These are phyloP conservation scores for Chytriomyces hyalinus DNA, from an alignment of 192 early-diverging fungal genomes.

Conservation along the genomic window DNA sequence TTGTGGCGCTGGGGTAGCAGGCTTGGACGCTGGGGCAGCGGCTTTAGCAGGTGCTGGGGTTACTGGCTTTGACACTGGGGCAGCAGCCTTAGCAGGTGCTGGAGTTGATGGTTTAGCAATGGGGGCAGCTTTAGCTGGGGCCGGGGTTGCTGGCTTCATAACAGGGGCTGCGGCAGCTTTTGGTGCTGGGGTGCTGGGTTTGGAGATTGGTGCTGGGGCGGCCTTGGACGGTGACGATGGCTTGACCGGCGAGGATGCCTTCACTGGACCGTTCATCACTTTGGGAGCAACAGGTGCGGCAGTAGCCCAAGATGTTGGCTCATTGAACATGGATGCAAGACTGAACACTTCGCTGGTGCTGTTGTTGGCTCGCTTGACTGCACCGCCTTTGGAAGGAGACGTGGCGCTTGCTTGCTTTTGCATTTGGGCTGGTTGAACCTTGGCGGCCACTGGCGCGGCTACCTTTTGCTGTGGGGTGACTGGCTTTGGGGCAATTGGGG, in stretches of 20 bases:
- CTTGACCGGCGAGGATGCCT: neutral
- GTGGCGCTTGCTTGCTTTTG: neutral
- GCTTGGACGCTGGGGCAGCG: constrained; percentile 3
- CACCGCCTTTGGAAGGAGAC: neutral
- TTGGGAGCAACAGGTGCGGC: constrained; percentile 22
- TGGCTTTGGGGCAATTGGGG: constrained; percentile 6
- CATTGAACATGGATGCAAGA: constrained; percentile 21
- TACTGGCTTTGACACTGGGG: neutral
- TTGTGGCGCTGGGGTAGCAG: constrained; percentile 10
- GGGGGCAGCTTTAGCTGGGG: neutral
- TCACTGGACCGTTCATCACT: neutral
- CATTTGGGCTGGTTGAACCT: constrained; percentile 7
- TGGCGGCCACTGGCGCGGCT: neutral
- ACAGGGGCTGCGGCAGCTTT: neutral
- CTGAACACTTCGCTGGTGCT: constrained; percentile 28
- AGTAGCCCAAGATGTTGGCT: constrained; percentile 16
- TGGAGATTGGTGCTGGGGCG: neutral
- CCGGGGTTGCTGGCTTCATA: neutral
- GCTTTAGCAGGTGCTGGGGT: constrained; percentile 17
- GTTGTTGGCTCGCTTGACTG: neutral
- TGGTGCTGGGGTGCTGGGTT: neutral
- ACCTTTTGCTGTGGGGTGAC: neutral
- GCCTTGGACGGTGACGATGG: neutral
- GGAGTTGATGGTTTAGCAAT: neutral
- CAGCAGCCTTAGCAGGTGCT: neutral